phyloP scores from a whole-genome alignment of 2,329 filamentous ascomycete species.

The Pseudocercospora cruenta region DNA sequence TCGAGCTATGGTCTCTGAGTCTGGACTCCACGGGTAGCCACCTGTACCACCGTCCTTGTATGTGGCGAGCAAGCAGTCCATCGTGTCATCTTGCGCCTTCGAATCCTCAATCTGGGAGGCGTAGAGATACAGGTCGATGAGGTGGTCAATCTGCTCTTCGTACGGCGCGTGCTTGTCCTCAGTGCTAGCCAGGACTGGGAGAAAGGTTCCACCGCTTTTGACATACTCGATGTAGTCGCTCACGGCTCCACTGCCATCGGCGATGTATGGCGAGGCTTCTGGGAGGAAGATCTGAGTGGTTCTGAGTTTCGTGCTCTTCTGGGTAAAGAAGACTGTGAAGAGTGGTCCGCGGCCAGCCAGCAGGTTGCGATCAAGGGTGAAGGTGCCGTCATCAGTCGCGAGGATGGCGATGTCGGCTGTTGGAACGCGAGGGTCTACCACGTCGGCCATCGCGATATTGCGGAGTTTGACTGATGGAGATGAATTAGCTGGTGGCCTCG shows the following conservation, averaged over 20 bases:
- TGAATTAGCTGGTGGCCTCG: not conserved
- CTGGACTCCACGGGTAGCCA: not conserved
- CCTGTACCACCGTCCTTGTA: not conserved
- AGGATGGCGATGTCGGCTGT: not conserved
- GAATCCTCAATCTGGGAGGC: not conserved
- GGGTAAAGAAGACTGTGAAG: not conserved
- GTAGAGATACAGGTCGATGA: slow-evolving; percentile 3
- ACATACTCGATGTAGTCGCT: not conserved
- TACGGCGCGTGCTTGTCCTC: not conserved
- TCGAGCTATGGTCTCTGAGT: not conserved
- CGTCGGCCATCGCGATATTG: not conserved
- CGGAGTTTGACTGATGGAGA: not conserved
- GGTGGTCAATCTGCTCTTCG: slow-evolving; percentile 2
- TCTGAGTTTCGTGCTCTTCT: not conserved
- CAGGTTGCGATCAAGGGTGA: not conserved
- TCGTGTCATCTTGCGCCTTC: slow-evolving; percentile 5
- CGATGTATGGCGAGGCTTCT: not conserved
- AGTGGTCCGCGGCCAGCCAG: not conserved
- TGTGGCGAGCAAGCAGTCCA: slow-evolving; percentile 1
- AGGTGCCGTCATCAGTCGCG: not conserved
- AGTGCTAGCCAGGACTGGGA: not conserved
- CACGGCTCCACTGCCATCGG: not conserved
- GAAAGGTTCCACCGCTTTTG: not conserved
- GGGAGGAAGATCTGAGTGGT: not conserved
- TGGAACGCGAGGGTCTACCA: not conserved